Evolutionary conservation across 2,329 filamentous ascomycete genomes (phyloP), one percentile per base, ranked within the genome.

Genomic region (Aspergillus nomiae): DNA sequence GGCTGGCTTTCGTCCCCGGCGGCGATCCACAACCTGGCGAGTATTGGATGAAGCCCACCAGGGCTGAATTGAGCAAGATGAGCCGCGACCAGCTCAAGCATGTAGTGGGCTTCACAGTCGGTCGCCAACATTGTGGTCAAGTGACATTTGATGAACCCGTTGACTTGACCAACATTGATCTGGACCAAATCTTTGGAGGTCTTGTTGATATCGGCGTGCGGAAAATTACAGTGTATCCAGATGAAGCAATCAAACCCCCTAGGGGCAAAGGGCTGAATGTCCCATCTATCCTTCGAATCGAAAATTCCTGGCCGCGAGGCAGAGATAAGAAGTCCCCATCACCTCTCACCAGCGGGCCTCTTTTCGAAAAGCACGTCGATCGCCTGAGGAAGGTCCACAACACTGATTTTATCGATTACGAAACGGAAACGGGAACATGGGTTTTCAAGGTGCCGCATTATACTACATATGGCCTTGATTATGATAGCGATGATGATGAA

Each of bases 371-470:
- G 79, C 95, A 99, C 77, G 80, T 97, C 61, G 87, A 79, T 41
- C 90, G 92, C 59, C 86, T 99, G 28, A 91, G 89, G 82, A 87
- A 86, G 63, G 92, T 97, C 43, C 81, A 83, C 10, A 90, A 92
- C 75, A 98, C 95, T 0, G 87, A 88, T 4, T 98, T 97, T 71
- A 84, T 94, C 70, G 84, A 85, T 71, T 99, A 97, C 77, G 86
- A 96, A 67, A 83, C 84, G 62, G 84, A 92, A 1, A 93, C 89
- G 58, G 95, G 94, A 58, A 86, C 91, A 54, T 99, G 96, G 96
- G 87, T 87, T 16, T 99, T 99, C 81, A 88, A 84, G 11, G 95
- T 99, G n/a, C 89, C 94, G 72, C 95, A 99, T 77, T 99, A 96
- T 77, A 98, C 94, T 1, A 97, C 93, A 1, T 99, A 99, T 74